phyloP scores from a whole-genome alignment of 768 basidiomycete genomes.

The Coprinopsis strossmayeri region DNA sequence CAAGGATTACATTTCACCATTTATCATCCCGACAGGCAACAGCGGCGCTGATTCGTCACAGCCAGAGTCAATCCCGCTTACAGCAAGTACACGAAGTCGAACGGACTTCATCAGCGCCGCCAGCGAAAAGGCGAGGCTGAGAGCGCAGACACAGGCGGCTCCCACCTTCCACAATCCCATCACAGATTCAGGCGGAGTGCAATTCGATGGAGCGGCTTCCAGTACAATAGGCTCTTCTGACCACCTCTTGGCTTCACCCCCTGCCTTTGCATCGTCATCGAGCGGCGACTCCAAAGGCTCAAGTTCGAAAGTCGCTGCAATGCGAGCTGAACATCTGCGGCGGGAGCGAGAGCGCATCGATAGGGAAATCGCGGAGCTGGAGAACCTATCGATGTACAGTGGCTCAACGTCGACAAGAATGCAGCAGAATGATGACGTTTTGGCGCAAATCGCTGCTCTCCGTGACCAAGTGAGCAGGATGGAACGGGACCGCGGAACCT shows the following conservation, averaged over 20 bases:
- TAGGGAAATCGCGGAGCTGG: slow-evolving; percentile 6
- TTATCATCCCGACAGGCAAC: neutral
- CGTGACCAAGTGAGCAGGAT: slow-evolving; percentile 6
- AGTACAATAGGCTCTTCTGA: neutral
- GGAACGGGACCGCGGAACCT: neutral
- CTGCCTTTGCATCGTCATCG: neutral
- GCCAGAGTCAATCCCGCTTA: neutral
- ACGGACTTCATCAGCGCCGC: neutral
- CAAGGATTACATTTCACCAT: slow-evolving; percentile 8
- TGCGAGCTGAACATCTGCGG: slow-evolving; percentile 3
- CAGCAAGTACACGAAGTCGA: neutral
- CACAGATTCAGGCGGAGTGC: too few relatives aligned
- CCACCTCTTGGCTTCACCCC: neutral
- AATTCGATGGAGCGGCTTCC: neutral
- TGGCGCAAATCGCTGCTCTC: slow-evolving; percentile 4
- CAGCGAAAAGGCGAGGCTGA: neutral
- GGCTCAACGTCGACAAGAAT: neutral
- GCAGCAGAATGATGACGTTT: slow-evolving; percentile 4
- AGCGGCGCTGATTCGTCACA: neutral
- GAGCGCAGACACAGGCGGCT: neutral
- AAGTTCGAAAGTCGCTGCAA: neutral
- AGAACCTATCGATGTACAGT: neutral
- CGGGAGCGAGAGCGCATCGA: slow-evolving; percentile 7
- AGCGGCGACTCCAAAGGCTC: neutral
- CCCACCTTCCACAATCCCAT: too few relatives aligned